phyloP scores from a whole-genome alignment of 2,329 filamentous ascomycete species.

The Verticillium albo-atrum region DNA sequence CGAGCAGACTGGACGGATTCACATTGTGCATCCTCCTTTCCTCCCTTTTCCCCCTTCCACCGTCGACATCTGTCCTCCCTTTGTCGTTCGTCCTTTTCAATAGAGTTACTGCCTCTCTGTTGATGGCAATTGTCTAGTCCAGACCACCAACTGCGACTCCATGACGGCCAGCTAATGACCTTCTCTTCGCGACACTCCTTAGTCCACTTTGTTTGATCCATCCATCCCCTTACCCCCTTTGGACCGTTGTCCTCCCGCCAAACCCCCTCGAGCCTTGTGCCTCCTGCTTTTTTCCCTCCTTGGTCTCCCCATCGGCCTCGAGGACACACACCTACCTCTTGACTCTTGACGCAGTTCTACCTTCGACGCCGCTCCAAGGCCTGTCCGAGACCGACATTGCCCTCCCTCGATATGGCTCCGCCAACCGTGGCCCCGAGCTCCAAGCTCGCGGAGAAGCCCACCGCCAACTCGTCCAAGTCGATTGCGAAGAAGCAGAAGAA shows the following conservation, averaged over 20 bases:
- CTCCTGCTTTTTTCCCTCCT: neutral
- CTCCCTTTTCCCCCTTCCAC: constrained; percentile 1
- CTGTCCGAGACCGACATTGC: too few species aligned
- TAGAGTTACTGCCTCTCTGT: constrained; percentile 1
- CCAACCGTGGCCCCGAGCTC: constrained; percentile 4
- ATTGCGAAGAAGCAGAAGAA: constrained; percentile 22
- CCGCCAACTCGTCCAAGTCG: constrained; percentile 21
- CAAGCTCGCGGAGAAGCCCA: constrained; percentile 21
- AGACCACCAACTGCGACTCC: constrained; percentile 7
- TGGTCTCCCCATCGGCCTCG: neutral
- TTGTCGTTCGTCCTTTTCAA: neutral
- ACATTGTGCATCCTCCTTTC: constrained; percentile 3
- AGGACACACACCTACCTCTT: neutral
- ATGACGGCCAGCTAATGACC: constrained; percentile 34
- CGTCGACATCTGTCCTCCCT: constrained; percentile 3
- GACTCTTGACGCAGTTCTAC: neutral
- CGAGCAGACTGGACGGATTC: neutral
- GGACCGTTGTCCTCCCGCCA: neutral
- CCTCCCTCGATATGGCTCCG: neutral
- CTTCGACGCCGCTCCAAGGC: neutral
- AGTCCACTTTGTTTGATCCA: neutral
- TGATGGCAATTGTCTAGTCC: constrained; percentile 4
- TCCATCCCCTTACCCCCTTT: constrained; percentile 8
- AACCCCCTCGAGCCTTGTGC: neutral
- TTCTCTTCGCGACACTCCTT: constrained; percentile 39